Evolutionary conservation across 805 yeast genomes (phyloP), one percentile per base, ranked within the genome.

Genomic region (Hanseniaspora pseudoguilliermondii): DNA sequence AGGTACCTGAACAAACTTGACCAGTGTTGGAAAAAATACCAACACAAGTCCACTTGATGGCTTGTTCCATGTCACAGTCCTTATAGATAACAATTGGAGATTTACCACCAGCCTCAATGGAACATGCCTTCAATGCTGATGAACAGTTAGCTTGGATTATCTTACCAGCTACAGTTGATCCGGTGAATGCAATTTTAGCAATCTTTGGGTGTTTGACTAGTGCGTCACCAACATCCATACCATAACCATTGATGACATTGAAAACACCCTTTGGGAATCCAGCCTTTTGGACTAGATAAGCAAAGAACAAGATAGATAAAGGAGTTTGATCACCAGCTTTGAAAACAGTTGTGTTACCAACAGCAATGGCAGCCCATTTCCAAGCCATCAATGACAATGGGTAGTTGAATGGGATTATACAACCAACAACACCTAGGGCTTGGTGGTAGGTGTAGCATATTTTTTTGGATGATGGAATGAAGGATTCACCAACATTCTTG

Each of bases 321-420:
- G 93, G 93, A 7, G 91, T 84, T 61, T 81, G 71, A 69, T 86
- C 93, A 57, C 88, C 82, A 2, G 87, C 76, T 69, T 85, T 85
- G 66, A 85, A 75, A 47, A 85, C 80, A 47, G 83, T 77, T 15
- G 80, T 75, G 69, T 86, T 84, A 55, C 93, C 93, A 54, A 86
- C 83, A 43, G 90, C 88, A 60, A 85, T 70, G 7, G 91, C 91
- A 29, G 85, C 87, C 64, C 85, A 73, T 68, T 85, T 84, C 93
- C 93, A 85, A 25, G 85, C 75, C 16, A 84, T 81, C 88, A 84
- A 83, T 35, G 76, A 71, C 61, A 82, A 67, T 34, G 87, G 86
- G 65, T 79, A 82, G 70, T 82, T 82, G 86, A 87, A 82, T 36
- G 87, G 87, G 57, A 82, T 79, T 61, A 82, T 79, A 66, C 80